phyloP scores from a whole-genome alignment of 2,329 filamentous ascomycete genomes.

The Samsoniella hepiali region DNA sequence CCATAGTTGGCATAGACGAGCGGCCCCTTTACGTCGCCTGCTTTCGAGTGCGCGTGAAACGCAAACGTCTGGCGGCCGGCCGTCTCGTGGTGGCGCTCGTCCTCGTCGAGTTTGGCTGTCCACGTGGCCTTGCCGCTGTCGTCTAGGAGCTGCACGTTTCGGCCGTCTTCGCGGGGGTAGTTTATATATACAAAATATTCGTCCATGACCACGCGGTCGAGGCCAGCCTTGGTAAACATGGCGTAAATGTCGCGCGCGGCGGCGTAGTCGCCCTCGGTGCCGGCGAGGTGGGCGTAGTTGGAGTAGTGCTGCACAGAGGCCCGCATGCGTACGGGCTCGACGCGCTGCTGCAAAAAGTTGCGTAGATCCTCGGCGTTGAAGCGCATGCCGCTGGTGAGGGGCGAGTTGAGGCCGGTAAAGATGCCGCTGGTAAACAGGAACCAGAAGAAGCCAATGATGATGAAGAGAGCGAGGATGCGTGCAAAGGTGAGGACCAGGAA shows the following conservation, averaged over 20 bases:
- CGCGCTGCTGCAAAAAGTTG: conserved; percentile 66
- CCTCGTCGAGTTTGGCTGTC: conserved; percentile 82
- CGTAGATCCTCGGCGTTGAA: conserved; percentile 84
- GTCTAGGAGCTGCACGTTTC: conserved; percentile 76
- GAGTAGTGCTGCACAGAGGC: conserved; percentile 76
- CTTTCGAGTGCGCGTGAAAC: conserved; percentile 87
- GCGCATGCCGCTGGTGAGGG: conserved; percentile 61
- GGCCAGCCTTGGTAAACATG: conserved; percentile 65
- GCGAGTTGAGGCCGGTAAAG: conserved; percentile 63
- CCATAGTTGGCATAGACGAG: conserved; percentile 93
- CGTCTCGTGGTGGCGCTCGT: conserved; percentile 59
- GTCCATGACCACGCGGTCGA: conserved; percentile 75
- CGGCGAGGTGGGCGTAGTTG: conserved; percentile 83
- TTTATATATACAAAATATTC: conserved; percentile 89
- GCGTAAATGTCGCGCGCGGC: conserved; percentile 80
- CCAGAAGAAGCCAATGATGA: conserved; percentile 77
- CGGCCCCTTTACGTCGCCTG: conserved; percentile 80
- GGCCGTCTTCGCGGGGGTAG: conserved; percentile 74
- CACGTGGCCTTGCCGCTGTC: conserved; percentile 63
- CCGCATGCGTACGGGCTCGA: conserved; percentile 67
- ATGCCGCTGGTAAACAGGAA: conserved; percentile 82
- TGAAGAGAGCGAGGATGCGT: conserved; percentile 68
- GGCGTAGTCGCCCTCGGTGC: conserved; percentile 88
- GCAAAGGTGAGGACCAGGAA: conserved; percentile 61
- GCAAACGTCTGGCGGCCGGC: conserved; percentile 66